Conservation (phyloP, 169 alveolate species). For the Amoebophrya sp. region DNA sequence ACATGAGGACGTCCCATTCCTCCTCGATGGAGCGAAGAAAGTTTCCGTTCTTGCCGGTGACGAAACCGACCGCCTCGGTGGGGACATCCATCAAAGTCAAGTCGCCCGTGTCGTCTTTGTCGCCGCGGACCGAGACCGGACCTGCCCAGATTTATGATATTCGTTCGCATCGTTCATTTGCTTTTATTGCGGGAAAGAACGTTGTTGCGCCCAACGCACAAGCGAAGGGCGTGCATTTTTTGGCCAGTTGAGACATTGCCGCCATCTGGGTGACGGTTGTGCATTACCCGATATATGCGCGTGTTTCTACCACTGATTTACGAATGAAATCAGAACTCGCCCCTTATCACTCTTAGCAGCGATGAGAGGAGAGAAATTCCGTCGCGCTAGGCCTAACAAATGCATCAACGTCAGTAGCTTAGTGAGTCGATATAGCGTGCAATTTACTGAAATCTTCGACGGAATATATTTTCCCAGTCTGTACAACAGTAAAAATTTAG, state of each 20-base stretch:
- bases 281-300: no score
- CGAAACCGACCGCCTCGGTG: conserved; percentile 10
- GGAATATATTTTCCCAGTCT: neutral
- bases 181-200: neutral
- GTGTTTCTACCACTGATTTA: no score
- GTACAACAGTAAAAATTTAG: neutral
- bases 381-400: no score
- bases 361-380: no score
- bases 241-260: no score
- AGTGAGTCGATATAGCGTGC: no score
- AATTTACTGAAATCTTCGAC: no score
- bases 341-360: no score
- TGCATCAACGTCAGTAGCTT: no score
- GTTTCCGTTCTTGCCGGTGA: conserved; percentile 6
- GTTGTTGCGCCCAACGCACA: neutral
- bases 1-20: conserved; percentile 10
- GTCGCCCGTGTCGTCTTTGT: neutral
- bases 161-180: neutral
- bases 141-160: neutral
- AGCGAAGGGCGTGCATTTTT: no score
- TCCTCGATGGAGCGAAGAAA: conserved; percentile 14
- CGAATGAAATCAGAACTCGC: no score
- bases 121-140: neutral
- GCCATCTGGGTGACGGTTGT: no score
- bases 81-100: conserved; percentile 12